Percentiles rank a stretch among this genome's conserved stretches.
Conservation (phyloP, 805 yeast species). For the Ogataea paraovalis region DNA sequence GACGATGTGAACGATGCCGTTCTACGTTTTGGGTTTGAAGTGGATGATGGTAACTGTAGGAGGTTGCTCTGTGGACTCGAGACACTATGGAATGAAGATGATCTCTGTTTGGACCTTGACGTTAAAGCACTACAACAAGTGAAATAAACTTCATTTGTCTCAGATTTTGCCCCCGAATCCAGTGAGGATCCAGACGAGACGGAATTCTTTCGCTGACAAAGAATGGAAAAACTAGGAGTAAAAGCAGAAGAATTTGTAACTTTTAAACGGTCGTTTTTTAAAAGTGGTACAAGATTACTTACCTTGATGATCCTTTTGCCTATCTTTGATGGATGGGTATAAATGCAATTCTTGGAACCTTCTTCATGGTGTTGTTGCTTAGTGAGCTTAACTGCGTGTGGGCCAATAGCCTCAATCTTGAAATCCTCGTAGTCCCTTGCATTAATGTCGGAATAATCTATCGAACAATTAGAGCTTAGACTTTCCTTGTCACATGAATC, state of each 20-base stretch:
- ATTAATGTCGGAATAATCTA: slow-evolving; percentile 13
- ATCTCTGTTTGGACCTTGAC: neutral
- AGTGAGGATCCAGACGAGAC: neutral
- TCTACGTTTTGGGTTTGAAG: slow-evolving; percentile 5
- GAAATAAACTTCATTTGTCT: neutral
- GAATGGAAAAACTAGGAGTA: neutral
- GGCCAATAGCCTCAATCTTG: slow-evolving; percentile 16
- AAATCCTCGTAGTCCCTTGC: slow-evolving; percentile 24
- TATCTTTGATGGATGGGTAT: neutral
- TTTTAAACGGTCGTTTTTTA: neutral
- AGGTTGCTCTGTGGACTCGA: neutral
- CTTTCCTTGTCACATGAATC: neutral
- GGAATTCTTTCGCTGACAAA: neutral
- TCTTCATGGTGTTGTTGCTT: slow-evolving; percentile 21
- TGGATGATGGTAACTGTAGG: slow-evolving; percentile 1
- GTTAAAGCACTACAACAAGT: neutral
- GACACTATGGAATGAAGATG: neutral
- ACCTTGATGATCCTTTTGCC: neutral
- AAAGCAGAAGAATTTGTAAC: neutral
- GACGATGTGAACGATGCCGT: slow-evolving; percentile 33
- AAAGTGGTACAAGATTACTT: neutral
- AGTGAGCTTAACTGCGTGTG: slow-evolving; percentile 19
- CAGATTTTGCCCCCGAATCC: neutral
- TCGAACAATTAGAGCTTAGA: slow-evolving; percentile 13
- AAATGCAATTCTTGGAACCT: neutral